Conservation (phyloP, 1,284 basidiomycete species). For the Melampsora larici-populina region DNA sequence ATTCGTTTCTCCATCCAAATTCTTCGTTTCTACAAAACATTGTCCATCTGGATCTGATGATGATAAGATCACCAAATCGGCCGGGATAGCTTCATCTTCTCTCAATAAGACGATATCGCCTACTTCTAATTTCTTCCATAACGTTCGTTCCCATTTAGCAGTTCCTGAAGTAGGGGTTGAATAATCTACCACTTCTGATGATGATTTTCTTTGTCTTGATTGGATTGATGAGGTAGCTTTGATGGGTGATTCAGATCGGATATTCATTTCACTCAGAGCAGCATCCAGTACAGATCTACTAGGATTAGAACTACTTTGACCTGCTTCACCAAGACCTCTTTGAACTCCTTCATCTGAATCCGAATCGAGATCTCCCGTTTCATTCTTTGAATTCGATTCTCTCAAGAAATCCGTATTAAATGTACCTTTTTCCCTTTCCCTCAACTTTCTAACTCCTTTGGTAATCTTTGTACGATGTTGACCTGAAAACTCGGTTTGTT, state of each 20-base stretch:
- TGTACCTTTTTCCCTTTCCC: slow-evolving; percentile 71
- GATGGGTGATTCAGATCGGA: slow-evolving; percentile 62
- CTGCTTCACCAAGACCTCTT: slow-evolving; percentile 47
- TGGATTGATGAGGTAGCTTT: neutral
- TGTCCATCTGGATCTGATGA: slow-evolving; percentile 57
- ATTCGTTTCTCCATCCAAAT: too few relatives aligned
- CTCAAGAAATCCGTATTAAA: slow-evolving; percentile 57
- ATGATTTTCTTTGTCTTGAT: slow-evolving; percentile 35
- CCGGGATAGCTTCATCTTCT: slow-evolving; percentile 93
- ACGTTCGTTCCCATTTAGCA: slow-evolving; percentile 84
- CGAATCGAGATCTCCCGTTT: slow-evolving; percentile 47
- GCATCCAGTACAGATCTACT: slow-evolving; percentile 47
- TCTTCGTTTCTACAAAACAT: slow-evolving; percentile 63
- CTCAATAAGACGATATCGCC: slow-evolving; percentile 88
- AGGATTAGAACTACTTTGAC: slow-evolving; percentile 43
- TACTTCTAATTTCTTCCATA: slow-evolving; percentile 98
- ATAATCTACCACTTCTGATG: slow-evolving; percentile 63
- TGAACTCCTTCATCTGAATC: slow-evolving; percentile 44
- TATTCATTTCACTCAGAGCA: slow-evolving; percentile 57
- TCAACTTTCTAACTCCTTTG: slow-evolving; percentile 77
- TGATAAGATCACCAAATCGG: slow-evolving; percentile 84
- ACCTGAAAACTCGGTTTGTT: slow-evolving; percentile 25
- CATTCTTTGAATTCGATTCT: slow-evolving; percentile 58
- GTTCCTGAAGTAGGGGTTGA: slow-evolving; percentile 65
- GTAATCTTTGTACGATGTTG: slow-evolving; percentile 61